Conservation (phyloP, 2,329 filamentous ascomycete genomes). For the Fusarium sarcochroum region DNA sequence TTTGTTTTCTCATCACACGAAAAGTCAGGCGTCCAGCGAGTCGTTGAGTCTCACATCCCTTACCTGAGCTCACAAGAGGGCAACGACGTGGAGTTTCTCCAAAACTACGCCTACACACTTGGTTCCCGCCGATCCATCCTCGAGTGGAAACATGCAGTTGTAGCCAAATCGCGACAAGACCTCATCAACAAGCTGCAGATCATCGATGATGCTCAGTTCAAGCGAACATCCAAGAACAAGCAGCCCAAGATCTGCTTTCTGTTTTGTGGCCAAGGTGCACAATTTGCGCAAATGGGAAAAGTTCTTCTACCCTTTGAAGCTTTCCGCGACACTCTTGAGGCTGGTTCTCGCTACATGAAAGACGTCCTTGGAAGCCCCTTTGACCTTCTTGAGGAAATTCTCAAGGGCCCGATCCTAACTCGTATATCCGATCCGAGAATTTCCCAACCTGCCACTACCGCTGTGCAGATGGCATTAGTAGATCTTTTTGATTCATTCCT, state of each 20-base stretch:
- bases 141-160: conserved; percentile 59
- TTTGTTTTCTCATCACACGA: conserved; percentile 63
- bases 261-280: conserved; percentile 61
- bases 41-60: conserved; percentile 54
- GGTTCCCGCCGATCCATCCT: conserved; percentile 60
- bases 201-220: conserved; percentile 33
- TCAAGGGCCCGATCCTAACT: conserved; percentile 45
- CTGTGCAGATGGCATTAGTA: conserved; percentile 59
- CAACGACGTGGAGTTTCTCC: conserved; percentile 45
- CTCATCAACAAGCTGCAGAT: conserved; percentile 51
- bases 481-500: conserved; percentile 55
- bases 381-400: conserved; percentile 55
- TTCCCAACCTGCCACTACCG: conserved; percentile 59
- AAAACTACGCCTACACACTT: conserved; percentile 63
- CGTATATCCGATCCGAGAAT: conserved; percentile 54
- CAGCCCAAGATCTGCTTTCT: conserved; percentile 56
- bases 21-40: conserved; percentile 55
- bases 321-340: conserved; percentile 58
- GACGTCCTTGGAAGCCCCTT: conserved; percentile 51
- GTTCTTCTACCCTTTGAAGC: conserved; percentile 58
- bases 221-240: conserved; percentile 47
- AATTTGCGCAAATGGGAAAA: conserved; percentile 60
- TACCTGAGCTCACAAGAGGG: conserved; percentile 47
- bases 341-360: conserved; percentile 52
- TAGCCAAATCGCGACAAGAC: conserved; percentile 54